phyloP scores from a whole-genome alignment of 1,284 basidiomycete genomes.

The Tilletia indica region DNA sequence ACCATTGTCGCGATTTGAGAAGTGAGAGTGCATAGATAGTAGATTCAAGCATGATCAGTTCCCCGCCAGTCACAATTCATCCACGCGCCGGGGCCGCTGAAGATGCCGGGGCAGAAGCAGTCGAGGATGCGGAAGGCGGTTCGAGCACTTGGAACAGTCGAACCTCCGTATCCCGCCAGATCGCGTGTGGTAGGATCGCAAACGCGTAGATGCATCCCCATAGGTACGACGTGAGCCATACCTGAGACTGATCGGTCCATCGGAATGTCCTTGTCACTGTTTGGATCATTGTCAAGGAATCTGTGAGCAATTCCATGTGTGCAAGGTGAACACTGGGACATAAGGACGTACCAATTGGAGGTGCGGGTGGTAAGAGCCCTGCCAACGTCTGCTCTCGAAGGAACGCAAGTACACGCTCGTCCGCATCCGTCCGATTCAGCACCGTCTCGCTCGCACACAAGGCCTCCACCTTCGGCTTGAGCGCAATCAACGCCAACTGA shows the following conservation, averaged over 20 bases:
- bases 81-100: background rate
- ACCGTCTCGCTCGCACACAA: conserved; percentile 32
- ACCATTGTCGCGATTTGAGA: no score
- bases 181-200: conserved; percentile 32
- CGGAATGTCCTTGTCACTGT: conserved; percentile 35
- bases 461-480: conserved; percentile 41
- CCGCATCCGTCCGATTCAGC: conserved; percentile 30
- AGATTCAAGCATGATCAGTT: no score
- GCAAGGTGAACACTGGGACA: background rate
- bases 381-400: conserved; percentile 37
- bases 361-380: conserved; percentile 29
- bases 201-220: conserved; percentile 48
- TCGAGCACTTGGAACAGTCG: conserved; percentile 24
- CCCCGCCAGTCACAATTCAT: no score
- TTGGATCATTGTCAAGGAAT: background rate
- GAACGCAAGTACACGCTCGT: conserved; percentile 43
- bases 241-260: conserved; percentile 39
- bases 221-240: conserved; percentile 49
- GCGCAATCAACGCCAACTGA: conserved; percentile 28
- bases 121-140: background rate
- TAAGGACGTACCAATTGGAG: conserved; percentile 17
- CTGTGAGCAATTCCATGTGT: background rate
- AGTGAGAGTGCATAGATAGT: no score
- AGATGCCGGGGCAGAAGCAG: background rate
- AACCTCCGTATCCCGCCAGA: conserved; percentile 28